These are phyloP conservation scores for Saussurea involucrata DNA, from an alignment of 129 eudicot species.

Conservation along the genomic window DNA sequence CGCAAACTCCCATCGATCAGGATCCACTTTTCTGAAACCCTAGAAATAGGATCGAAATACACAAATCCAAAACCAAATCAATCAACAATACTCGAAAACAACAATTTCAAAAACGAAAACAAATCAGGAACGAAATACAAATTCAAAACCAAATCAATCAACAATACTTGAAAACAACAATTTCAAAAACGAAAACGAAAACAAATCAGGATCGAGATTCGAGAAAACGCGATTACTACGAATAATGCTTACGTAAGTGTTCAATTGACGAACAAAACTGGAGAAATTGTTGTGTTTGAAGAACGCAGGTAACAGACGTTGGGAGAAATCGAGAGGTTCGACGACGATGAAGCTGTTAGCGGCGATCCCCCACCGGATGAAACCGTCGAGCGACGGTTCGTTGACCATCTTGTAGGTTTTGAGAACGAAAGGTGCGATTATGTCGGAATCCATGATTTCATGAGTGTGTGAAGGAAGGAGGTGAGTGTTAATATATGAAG, in stretches of 20 bases:
- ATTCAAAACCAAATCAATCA: background rate
- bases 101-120: background rate
- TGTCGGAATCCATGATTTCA: constrained; percentile 31
- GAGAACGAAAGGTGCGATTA: constrained; percentile 74
- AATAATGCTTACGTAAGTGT: constrained; percentile 50
- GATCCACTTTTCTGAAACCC: constrained; percentile 87
- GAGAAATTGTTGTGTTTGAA: constrained; percentile 81
- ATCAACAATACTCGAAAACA: background rate
- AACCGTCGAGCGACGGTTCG: constrained; percentile 49
- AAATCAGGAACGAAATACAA: background rate
- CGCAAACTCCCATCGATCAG: constrained; percentile 79
- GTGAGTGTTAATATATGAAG: background rate
- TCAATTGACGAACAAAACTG: constrained; percentile 76
- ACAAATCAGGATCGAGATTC: background rate
- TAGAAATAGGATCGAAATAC: constrained; percentile 3
- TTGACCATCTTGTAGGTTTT: constrained; percentile 87
- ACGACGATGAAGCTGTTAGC: constrained; percentile 65
- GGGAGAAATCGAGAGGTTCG: constrained; percentile 66
- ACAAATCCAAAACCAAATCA: background rate
- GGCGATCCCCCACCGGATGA: constrained; percentile 63
- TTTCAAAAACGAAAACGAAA: background rate
- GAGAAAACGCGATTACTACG: background rate
- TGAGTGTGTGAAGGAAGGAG: background rate
- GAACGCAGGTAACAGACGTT: constrained; percentile 50
- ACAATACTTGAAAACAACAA: background rate